phyloP scores from a whole-genome alignment of 495 filamentous ascomycete genomes.

The Chaetomium cochliodes region DNA sequence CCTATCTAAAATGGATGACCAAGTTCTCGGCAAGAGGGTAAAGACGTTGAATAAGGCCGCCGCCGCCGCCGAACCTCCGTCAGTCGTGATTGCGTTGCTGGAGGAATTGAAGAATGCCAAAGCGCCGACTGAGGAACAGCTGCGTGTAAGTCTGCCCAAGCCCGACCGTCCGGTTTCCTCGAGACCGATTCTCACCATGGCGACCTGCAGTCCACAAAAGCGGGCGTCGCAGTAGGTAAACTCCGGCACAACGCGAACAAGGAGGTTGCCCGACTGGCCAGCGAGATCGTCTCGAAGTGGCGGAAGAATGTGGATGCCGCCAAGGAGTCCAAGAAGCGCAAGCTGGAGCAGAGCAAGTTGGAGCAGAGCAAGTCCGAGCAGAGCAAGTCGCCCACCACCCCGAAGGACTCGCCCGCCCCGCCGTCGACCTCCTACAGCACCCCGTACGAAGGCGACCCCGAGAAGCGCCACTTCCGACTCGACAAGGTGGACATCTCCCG shows the following conservation, averaged over 20 bases:
- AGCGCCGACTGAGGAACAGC: slow-evolving; percentile 80
- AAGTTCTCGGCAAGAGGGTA: slow-evolving; percentile 70
- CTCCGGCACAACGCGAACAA: slow-evolving; percentile 71
- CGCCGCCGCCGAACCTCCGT: slow-evolving; percentile 61
- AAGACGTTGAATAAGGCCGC: slow-evolving; percentile 75
- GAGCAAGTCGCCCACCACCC: slow-evolving; percentile 41
- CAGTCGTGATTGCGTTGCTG: slow-evolving; percentile 65
- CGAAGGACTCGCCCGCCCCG: slow-evolving; percentile 46
- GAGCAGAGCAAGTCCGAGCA: slow-evolving; percentile 28
- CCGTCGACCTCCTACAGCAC: slow-evolving; percentile 50
- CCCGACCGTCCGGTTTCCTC: background rate
- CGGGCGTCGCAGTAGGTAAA: slow-evolving; percentile 85
- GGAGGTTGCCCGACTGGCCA: slow-evolving; percentile 69
- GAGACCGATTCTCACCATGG: background rate
- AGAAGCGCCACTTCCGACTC: slow-evolving; percentile 73
- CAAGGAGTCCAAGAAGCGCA: slow-evolving; percentile 57
- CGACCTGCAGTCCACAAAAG: slow-evolving; percentile 68
- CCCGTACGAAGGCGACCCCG: slow-evolving; percentile 64
- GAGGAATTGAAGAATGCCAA: slow-evolving; percentile 74
- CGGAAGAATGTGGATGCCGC: slow-evolving; percentile 71
- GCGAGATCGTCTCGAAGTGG: slow-evolving; percentile 86
- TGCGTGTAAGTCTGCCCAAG: slow-evolving; percentile 54
- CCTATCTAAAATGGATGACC: slow-evolving; percentile 64
- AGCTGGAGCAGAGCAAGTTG: slow-evolving; percentile 45
- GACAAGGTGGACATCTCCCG: slow-evolving; percentile 72